phyloP scores from a whole-genome alignment of 2,329 filamentous ascomycete genomes.

The Dactylellina leptospora region DNA sequence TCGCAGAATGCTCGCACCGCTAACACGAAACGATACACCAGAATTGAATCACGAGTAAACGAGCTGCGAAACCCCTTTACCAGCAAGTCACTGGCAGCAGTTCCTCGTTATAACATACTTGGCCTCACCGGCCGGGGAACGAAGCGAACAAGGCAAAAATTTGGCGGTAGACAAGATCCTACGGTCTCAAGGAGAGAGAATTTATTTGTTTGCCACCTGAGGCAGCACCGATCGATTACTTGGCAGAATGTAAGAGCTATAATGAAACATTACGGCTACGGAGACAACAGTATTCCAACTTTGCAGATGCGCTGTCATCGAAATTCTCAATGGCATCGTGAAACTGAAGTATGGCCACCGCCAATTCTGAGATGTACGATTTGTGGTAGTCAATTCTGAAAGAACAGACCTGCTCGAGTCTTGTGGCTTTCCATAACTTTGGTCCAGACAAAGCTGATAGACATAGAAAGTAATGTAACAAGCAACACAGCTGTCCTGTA shows the following conservation, averaged over 20 bases:
- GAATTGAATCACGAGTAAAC: too few relatives aligned
- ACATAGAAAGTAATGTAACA: too few relatives aligned
- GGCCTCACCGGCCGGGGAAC: neutral
- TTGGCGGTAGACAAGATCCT: too few relatives aligned
- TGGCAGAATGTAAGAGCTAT: neutral
- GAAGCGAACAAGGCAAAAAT: neutral
- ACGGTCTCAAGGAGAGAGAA: neutral
- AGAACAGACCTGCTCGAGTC: neutral
- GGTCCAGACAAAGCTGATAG: too few relatives aligned
- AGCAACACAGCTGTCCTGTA: too few relatives aligned
- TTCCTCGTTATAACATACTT: neutral
- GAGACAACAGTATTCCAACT: neutral
- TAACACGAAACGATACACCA: too few relatives aligned
- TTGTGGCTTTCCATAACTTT: too few relatives aligned
- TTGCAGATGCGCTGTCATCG: neutral
- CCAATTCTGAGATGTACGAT: neutral
- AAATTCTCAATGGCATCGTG: neutral
- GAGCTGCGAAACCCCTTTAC: too few relatives aligned
- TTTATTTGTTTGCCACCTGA: neutral
- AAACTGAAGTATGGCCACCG: neutral
- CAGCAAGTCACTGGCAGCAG: too few relatives aligned
- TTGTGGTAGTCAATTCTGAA: neutral
- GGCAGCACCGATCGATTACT: neutral
- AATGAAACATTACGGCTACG: neutral
- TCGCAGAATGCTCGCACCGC: too few relatives aligned